These are phyloP conservation scores for Ramularia endophylla DNA, from an alignment of 2,329 filamentous ascomycete genomes.

Conservation along the genomic window DNA sequence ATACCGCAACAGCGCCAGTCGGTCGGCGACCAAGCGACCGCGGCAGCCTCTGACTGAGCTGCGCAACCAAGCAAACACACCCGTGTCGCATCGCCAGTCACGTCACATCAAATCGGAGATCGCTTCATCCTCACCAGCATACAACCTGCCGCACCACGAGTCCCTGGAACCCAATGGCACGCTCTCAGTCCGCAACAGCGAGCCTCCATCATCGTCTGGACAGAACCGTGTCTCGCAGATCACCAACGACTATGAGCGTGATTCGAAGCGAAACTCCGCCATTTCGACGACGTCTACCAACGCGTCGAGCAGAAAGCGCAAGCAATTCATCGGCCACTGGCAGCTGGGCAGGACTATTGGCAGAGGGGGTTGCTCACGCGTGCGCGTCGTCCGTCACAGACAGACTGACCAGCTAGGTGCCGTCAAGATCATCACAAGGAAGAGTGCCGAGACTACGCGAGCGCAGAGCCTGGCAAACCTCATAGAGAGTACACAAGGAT, in stretches of 20 bases:
- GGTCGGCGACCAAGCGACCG: constrained; percentile 19
- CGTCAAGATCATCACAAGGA: constrained; percentile 90
- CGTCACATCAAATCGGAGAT: constrained; percentile 14
- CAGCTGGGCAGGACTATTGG: constrained; percentile 83
- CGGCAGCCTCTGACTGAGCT: constrained; percentile 29
- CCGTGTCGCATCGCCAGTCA: constrained; percentile 14
- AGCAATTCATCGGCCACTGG: constrained; percentile 87
- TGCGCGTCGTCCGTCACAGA: constrained; percentile 76
- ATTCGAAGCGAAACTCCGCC: constrained; percentile 48
- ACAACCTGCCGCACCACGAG: constrained; percentile 38
- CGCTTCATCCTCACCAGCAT: constrained; percentile 14
- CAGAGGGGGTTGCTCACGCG: constrained; percentile 81
- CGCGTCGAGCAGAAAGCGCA: constrained; percentile 44
- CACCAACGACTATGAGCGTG: constrained; percentile 38
- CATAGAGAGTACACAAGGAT: constrained; percentile 60
- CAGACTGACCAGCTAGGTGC: constrained; percentile 68
- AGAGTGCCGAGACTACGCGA: constrained; percentile 69
- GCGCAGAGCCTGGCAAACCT: constrained; percentile 81
- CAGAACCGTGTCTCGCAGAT: constrained; percentile 51
- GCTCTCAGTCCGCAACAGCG: constrained; percentile 35
- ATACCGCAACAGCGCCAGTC: constrained; percentile 18
- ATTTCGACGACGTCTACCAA: constrained; percentile 53
- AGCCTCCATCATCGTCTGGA: constrained; percentile 33
- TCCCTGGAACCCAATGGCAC: constrained; percentile 40
- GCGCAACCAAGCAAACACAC: constrained; percentile 25